Evolutionary conservation across 768 basidiomycete species (phyloP).

Genomic region (Podaxis mareebaensis): DNA sequence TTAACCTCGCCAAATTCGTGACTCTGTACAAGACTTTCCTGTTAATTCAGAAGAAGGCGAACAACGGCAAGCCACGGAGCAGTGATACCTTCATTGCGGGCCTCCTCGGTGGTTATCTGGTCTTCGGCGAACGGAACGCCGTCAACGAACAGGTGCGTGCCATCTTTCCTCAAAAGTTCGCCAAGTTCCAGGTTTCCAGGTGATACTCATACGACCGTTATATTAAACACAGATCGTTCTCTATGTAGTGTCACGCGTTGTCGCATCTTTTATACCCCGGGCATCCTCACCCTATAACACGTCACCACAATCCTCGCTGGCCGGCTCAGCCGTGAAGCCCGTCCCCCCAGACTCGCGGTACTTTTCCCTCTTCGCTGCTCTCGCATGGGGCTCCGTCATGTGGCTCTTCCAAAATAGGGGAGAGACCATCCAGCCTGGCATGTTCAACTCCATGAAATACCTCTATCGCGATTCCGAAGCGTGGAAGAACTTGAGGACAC

Average conservation of each 20-base stretch:
- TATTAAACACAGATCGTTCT: conserved; percentile 76
- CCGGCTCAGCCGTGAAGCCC: conserved; percentile 54
- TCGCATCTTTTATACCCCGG: conserved; percentile 90
- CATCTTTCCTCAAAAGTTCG: neutral
- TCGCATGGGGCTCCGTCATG: conserved; percentile 97
- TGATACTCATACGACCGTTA: conserved; percentile 15
- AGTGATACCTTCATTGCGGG: conserved; percentile 93
- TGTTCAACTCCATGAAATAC: conserved; percentile 96
- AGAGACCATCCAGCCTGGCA: conserved; percentile 93
- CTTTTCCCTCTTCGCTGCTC: conserved; percentile 84
- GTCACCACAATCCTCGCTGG: conserved; percentile 38
- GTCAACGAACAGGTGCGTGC: conserved; percentile 86
- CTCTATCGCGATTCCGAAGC: conserved; percentile 90
- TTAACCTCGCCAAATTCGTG: conserved; percentile 93
- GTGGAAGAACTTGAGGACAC: conserved; percentile 80
- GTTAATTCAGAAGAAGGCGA: conserved; percentile 77
- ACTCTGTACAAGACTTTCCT: conserved; percentile 88
- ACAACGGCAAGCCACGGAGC: conserved; percentile 79
- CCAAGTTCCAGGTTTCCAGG: neutral
- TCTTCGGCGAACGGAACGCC: conserved; percentile 83
- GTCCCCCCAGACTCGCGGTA: conserved; percentile 82
- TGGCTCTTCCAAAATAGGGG: conserved; percentile 87
- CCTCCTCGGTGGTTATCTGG: conserved; percentile 85
- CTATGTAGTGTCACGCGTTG: conserved; percentile 90
- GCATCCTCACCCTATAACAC: conserved; percentile 55